Base-by-base conservation (phyloP, 306 rosid species). In the Vigna nakashimae region DNA sequence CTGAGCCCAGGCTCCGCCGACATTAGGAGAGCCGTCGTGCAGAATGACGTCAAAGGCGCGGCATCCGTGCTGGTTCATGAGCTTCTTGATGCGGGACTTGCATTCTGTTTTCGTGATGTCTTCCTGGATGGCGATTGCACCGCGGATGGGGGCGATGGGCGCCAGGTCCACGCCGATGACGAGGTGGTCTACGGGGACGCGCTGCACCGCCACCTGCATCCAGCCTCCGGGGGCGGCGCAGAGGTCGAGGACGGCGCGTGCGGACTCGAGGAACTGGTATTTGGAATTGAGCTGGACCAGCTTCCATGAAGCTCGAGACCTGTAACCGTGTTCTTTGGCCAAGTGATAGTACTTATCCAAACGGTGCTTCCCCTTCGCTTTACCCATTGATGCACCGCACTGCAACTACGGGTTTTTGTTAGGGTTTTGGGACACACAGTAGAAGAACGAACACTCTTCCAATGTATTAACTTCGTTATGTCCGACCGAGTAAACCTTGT, bases 141-240 rank as follows among this genome's bases (percentile, higher is more conserved):
- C 96, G 20, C 91, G 89, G 26, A 95, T 68, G 0, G 97, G 97
- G 0, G 89, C 88, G 16, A 95, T 95, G 1, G 96, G 93, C 3
- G 88, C 97, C 24, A 95, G 81, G 65, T 95, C 98, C 42, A 95
- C 87, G 26, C 98, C 98, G 40, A 92, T 69, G 3, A 95, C 91
- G 16, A 92, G 90, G 62, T 91, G 88, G 55, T 85, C 82, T 2
- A 92, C 93, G 4, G 98, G 98, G 16, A 88, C 89, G 2, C 91
- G 92, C 71, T 95, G 89, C 2, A 95, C 97, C 5, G 98, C 98
- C 7, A 92, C 92, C 78, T 95, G 98, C 98, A 92, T 92, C 98
- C 98, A 95, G 0, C 98, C 98, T 0, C 98, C 98, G 5, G 98
- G 98, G 36, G 98, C 98, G 68, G 98, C 98, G 80, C 98, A 95